Percentiles rank a stretch among this genome's conserved stretches.
phyloP scores from a whole-genome alignment of 768 basidiomycete genomes.

The Mycena chlorophos region DNA sequence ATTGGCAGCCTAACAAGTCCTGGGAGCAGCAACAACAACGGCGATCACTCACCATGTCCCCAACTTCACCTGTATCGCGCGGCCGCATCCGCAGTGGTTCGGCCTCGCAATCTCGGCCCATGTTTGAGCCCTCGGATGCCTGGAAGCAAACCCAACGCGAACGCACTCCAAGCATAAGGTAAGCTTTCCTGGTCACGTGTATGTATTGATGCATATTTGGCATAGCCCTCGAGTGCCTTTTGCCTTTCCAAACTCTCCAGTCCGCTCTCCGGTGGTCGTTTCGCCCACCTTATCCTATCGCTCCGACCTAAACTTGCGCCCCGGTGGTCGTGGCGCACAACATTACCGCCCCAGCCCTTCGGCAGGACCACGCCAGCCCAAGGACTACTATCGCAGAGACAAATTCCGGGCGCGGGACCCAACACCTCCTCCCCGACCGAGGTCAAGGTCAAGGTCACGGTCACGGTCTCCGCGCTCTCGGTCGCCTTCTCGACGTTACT shows the following conservation, averaged over 20 bases:
- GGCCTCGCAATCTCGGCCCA: constrained; percentile 49
- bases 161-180: constrained; percentile 31
- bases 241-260: constrained; percentile 37
- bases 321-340: constrained; percentile 42
- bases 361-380: constrained; percentile 27
- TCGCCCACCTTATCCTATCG: constrained; percentile 40
- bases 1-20: constrained; percentile 39
- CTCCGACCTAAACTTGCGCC: constrained; percentile 44
- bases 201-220: constrained; percentile 15
- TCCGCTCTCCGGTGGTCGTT: neutral
- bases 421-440: constrained; percentile 5
- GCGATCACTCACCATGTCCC: constrained; percentile 40
- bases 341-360: constrained; percentile 53
- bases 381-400: constrained; percentile 5
- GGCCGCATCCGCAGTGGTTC: constrained; percentile 34
- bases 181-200: constrained; percentile 16
- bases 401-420: constrained; percentile 2
- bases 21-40: constrained; percentile 50
- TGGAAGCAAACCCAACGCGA: constrained; percentile 66
- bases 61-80: constrained; percentile 31
- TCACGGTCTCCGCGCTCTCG: constrained; percentile 32
- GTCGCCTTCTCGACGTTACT: constrained; percentile 23
- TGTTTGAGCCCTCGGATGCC: constrained; percentile 71
- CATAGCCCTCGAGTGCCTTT: constrained; percentile 27
- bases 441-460: constrained; percentile 26